Conservation (phyloP, 2,329 filamentous ascomycete species). For the Diplodia scrobiculata region DNA sequence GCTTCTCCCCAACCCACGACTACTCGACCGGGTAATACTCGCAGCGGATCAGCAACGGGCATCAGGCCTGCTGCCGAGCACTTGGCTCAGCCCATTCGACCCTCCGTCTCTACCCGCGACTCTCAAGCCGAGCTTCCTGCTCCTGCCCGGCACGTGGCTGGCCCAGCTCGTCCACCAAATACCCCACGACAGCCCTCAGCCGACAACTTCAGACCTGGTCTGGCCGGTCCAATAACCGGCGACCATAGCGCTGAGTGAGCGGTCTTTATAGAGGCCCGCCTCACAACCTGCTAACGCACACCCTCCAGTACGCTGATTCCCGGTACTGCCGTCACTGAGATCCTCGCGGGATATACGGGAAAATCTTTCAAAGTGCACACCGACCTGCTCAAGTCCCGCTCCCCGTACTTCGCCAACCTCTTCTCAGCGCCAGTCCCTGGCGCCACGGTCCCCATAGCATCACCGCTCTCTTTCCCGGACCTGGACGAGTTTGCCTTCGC, state of each 20-base stretch:
- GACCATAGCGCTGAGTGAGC: constrained; percentile 15
- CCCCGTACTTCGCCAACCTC: constrained; percentile 37
- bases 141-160: neutral
- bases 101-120: constrained; percentile 18
- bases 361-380: constrained; percentile 37
- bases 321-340: constrained; percentile 23
- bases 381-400: constrained; percentile 34
- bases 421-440: neutral
- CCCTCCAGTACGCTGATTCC: constrained; percentile 11
- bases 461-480: constrained; percentile 34
- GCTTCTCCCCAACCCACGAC: constrained; percentile 7
- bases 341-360: constrained; percentile 36
- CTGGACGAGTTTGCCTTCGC: constrained; percentile 39
- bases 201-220: constrained; percentile 21
- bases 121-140: constrained; percentile 26
- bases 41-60: constrained; percentile 16
- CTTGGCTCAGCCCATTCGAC: constrained; percentile 12
- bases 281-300: neutral
- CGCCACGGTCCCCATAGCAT: constrained; percentile 23
- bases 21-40: neutral
- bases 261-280: neutral
- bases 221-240: constrained; percentile 13
- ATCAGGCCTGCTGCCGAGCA: constrained; percentile 8
- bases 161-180: constrained; percentile 17
- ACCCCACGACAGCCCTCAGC: constrained; percentile 14